phyloP scores from a whole-genome alignment of 495 filamentous ascomycete species.

The Tirmania nivea region DNA sequence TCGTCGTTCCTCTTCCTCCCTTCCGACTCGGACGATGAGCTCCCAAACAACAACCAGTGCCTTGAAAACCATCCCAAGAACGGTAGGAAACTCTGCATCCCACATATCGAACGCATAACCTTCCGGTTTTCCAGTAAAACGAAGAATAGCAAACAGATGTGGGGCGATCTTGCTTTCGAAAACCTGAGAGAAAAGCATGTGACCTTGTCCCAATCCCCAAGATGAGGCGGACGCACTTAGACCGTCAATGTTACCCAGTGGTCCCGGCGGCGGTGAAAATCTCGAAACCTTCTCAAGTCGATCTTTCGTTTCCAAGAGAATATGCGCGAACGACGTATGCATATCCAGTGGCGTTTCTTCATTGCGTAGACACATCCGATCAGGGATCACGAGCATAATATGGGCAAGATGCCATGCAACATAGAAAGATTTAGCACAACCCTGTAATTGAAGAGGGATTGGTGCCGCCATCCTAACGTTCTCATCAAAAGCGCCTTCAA shows the following conservation, averaged over 20 bases:
- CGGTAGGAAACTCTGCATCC: conserved; percentile 14
- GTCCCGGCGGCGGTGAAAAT: neutral
- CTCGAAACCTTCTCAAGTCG: conserved; percentile 1
- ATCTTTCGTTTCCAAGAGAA: conserved; percentile 14
- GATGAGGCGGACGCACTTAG: conserved; percentile 1
- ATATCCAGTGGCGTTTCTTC: conserved; percentile 15
- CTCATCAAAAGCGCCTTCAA: neutral
- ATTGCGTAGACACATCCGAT: conserved; percentile 12
- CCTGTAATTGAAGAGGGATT: conserved; percentile 9
- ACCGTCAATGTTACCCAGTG: neutral
- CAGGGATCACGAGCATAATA: conserved; percentile 13
- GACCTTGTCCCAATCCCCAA: neutral
- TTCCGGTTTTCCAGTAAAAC: conserved; percentile 8
- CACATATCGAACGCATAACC: conserved; percentile 9
- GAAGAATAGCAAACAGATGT: conserved; percentile 12
- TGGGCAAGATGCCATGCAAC: conserved; percentile 14
- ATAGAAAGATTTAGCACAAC: conserved; percentile 15
- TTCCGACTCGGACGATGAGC: conserved; percentile 10
- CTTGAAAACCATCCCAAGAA: conserved; percentile 15
- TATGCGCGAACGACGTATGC: conserved; percentile 11
- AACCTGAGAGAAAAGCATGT: conserved; percentile 5
- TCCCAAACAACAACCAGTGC: conserved; percentile 18
- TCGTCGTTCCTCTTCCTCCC: neutral
- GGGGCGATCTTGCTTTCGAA: conserved; percentile 8
- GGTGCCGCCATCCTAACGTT: conserved; percentile 2